Conservation (phyloP, 2,329 filamentous ascomycete species). For the Aureobasidium sp. region DNA sequence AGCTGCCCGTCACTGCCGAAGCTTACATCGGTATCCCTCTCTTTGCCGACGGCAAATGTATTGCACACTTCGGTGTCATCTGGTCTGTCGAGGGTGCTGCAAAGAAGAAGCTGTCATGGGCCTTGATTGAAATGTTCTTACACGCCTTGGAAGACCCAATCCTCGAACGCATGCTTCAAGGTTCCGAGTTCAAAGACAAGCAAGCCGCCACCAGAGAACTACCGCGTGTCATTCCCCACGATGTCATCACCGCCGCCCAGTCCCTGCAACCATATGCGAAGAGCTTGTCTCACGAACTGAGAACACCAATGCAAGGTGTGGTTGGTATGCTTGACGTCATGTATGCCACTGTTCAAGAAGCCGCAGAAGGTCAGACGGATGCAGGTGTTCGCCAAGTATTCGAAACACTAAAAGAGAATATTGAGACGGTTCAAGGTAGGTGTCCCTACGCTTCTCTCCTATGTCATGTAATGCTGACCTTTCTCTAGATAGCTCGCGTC, state of each 20-base stretch:
- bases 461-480: conserved; percentile 1
- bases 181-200: conserved; percentile 40
- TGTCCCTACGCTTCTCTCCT: neutral
- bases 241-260: conserved; percentile 52
- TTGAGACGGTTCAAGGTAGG: conserved; percentile 62
- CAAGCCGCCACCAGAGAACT: conserved; percentile 26
- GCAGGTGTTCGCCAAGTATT: conserved; percentile 50
- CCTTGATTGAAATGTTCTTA: conserved; percentile 59
- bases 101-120: conserved; percentile 54
- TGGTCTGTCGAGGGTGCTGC: conserved; percentile 59
- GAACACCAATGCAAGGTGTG: conserved; percentile 69
- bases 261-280: conserved; percentile 66
- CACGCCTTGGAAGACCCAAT: conserved; percentile 64
- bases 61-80: conserved; percentile 65
- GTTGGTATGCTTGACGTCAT: conserved; percentile 72
- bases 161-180: conserved; percentile 49
- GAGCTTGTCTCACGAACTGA: conserved; percentile 63
- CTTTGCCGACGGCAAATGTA: conserved; percentile 57
- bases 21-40: conserved; percentile 62
- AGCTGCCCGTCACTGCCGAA: conserved; percentile 54
- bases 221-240: conserved; percentile 46
- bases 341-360: conserved; percentile 64
- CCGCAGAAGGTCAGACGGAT: conserved; percentile 49
- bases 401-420: conserved; percentile 58
- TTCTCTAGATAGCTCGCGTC: conserved; percentile 57